Evolutionary conservation across 257 asterid genomes (phyloP).

Genomic region (Plantago elongata): DNA sequence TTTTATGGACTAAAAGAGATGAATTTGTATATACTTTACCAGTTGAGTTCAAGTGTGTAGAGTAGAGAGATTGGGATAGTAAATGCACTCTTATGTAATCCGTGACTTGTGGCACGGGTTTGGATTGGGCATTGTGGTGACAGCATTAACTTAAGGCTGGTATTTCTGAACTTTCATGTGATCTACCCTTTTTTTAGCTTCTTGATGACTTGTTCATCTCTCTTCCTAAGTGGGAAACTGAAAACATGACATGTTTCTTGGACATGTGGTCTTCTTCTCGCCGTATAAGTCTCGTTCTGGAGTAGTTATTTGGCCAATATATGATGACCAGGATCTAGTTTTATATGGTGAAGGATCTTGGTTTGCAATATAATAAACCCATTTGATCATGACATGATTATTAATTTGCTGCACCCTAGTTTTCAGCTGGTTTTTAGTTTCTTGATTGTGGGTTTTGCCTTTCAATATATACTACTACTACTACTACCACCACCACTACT

Average conservation of each 20-base stretch:
- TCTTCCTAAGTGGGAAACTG: neutral
- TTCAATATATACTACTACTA: no score
- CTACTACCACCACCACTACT: no score
- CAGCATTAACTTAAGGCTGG: conserved; percentile 45
- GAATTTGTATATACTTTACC: neutral
- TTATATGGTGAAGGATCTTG: no score
- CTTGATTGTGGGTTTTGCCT: neutral
- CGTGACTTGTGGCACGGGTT: conserved; percentile 78
- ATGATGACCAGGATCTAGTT: no score
- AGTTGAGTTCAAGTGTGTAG: neutral
- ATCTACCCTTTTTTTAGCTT: conserved; percentile 31
- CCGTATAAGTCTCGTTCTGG: no score
- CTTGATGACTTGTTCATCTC: neutral
- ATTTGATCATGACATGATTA: no score
- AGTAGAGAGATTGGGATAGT: conserved; percentile 15
- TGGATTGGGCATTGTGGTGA: conserved; percentile 41
- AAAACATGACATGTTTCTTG: neutral
- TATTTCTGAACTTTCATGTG: conserved; percentile 67
- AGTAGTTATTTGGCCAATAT: no score
- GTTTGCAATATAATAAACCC: no score
- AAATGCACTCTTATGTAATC: conserved; percentile 50
- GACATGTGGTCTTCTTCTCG: no score
- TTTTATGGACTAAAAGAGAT: neutral
- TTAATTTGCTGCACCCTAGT: no score
- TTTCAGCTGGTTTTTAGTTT: no score